These are phyloP conservation scores for Cryptococcus jaspeensis DNA, from an alignment of 1,284 basidiomycete genomes.

Conservation along the genomic window DNA sequence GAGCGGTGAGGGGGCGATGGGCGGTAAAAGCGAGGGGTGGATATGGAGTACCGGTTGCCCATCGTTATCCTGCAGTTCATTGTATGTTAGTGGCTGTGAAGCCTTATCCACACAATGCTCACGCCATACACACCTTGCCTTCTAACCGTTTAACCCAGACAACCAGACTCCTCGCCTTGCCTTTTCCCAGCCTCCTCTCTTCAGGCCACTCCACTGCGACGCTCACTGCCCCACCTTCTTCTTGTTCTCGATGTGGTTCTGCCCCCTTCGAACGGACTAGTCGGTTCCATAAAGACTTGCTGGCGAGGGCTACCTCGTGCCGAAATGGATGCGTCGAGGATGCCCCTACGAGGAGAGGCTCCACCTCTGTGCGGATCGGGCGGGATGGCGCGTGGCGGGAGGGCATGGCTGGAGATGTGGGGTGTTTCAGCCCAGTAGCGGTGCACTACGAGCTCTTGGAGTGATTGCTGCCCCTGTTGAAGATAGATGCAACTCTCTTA, in stretches of 20 bases:
- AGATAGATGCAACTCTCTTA: too few species aligned
- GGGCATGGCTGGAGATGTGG: slow-evolving; percentile 1
- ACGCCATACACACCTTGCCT: neutral
- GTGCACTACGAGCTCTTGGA: neutral
- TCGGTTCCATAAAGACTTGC: slow-evolving; percentile 3
- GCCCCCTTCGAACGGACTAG: neutral
- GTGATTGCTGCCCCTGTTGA: neutral
- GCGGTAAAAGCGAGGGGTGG: slow-evolving; percentile 33
- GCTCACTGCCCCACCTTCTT: neutral
- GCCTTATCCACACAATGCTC: neutral
- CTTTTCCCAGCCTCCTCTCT: slow-evolving; percentile 21
- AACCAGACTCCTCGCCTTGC: slow-evolving; percentile 19
- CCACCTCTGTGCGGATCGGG: slow-evolving; percentile 10
- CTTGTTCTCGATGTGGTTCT: neutral
- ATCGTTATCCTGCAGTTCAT: neutral
- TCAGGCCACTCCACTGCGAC: slow-evolving; percentile 28
- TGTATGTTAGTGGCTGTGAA: neutral
- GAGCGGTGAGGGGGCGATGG: slow-evolving; percentile 28
- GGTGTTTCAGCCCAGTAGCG: neutral
- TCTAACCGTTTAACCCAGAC: slow-evolving; percentile 23
- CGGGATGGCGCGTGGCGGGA: neutral
- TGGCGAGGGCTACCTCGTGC: slow-evolving; percentile 14
- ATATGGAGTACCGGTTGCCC: slow-evolving; percentile 19
- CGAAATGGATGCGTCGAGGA: neutral
- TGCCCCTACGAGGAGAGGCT: slow-evolving; percentile 12